phyloP scores from a whole-genome alignment of 1,284 basidiomycete species.

The Leccinum brunneo-olivaceum region DNA sequence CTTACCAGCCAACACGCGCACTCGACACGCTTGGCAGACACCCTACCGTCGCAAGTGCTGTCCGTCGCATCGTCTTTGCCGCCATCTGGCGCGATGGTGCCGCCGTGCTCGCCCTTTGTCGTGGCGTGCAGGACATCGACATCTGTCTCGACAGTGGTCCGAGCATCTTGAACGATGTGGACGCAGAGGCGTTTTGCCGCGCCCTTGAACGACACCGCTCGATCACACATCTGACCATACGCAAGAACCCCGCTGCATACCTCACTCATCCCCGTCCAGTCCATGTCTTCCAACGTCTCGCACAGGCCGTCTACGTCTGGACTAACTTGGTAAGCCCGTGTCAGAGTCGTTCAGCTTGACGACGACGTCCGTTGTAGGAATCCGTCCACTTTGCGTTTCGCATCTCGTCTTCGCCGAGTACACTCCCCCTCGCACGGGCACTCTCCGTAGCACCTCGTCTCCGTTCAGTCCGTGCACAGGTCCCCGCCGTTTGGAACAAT shows the following conservation, averaged over 20 bases:
- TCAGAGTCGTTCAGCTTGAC: not conserved
- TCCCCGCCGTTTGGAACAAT: slow-evolving; percentile 45
- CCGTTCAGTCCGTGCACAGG: slow-evolving; percentile 37
- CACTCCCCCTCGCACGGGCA: slow-evolving; percentile 23
- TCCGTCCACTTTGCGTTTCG: slow-evolving; percentile 20
- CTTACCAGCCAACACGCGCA: slow-evolving; percentile 34
- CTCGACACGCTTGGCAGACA: slow-evolving; percentile 33
- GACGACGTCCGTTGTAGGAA: slow-evolving; percentile 16
- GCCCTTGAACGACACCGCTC: slow-evolving; percentile 34
- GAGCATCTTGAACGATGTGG: slow-evolving; percentile 15
- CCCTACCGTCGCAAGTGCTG: slow-evolving; percentile 32
- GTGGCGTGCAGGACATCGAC: slow-evolving; percentile 35
- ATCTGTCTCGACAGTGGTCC: slow-evolving; percentile 37
- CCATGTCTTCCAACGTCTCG: slow-evolving; percentile 39
- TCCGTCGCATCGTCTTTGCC: slow-evolving; percentile 35
- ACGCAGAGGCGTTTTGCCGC: slow-evolving; percentile 36
- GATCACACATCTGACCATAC: slow-evolving; percentile 39
- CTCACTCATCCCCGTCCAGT: slow-evolving; percentile 42
- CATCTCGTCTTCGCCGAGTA: slow-evolving; percentile 12
- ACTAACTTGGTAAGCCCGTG: slow-evolving; percentile 34
- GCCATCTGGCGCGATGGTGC: slow-evolving; percentile 27
- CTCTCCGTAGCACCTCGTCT: slow-evolving; percentile 34
- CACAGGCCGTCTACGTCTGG: slow-evolving; percentile 39
- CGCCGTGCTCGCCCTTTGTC: slow-evolving; percentile 29
- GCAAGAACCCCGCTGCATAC: slow-evolving; percentile 43